Evolutionary conservation across 495 filamentous ascomycete genomes (phyloP).

Genomic region (Aspergillus hancockii): DNA sequence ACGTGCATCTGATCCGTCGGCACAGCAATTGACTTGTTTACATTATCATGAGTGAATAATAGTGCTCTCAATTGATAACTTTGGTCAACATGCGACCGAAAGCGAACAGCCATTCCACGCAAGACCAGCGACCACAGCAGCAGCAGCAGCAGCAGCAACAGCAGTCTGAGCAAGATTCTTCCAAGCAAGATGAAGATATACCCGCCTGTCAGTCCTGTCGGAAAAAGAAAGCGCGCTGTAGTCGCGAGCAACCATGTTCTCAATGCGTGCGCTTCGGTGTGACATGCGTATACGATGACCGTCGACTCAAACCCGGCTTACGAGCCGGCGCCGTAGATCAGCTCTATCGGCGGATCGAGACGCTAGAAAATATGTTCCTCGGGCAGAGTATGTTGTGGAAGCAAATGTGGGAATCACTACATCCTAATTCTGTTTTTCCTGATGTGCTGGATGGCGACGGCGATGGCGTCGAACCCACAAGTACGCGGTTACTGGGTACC

Average conservation of each 20-base stretch:
- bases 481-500: not conserved
- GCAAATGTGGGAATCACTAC: slow-evolving; percentile 20
- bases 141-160: slow-evolving; percentile 2
- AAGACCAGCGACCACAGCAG: not conserved
- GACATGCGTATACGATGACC: slow-evolving; percentile 39
- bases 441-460: not conserved
- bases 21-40: not conserved
- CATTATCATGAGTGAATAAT: not conserved
- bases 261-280: slow-evolving; percentile 35
- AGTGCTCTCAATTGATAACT: not conserved
- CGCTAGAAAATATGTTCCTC: slow-evolving; percentile 34
- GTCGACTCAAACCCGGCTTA: slow-evolving; percentile 36
- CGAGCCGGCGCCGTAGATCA: slow-evolving; percentile 44
- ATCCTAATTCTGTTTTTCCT: not conserved
- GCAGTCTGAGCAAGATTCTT: not conserved
- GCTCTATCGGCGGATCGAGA: slow-evolving; percentile 37
- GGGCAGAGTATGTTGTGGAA: slow-evolving; percentile 32
- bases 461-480: not conserved
- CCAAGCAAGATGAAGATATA: slow-evolving; percentile 21
- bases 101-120: not conserved
- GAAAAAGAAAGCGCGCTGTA: slow-evolving; percentile 44
- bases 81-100: not conserved
- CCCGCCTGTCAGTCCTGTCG: slow-evolving; percentile 42
- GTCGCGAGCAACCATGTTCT: slow-evolving; percentile 38
- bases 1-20: not conserved